A percentile compares a stretch with the other conserved stretches of the same genome.
Evolutionary conservation across 75 land plant genomes (phyloP).

Genomic region (Larix kaempferi): DNA sequence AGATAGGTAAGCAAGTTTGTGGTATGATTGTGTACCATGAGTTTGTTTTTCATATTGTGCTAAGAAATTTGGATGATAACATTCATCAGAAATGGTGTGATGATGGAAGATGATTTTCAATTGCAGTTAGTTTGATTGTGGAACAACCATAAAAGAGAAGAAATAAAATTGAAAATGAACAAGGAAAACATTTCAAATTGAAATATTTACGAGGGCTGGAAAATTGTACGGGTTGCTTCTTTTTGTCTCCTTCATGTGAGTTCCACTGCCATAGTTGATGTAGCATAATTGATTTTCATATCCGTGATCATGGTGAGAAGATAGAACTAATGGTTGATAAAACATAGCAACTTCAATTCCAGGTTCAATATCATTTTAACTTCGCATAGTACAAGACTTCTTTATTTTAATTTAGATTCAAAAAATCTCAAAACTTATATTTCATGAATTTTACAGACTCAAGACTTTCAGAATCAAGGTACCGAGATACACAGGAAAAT

Average conservation of each 20-base stretch:
- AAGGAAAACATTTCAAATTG: background rate
- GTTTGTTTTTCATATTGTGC: background rate
- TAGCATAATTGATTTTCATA: slow-evolving; percentile 19
- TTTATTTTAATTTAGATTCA: background rate
- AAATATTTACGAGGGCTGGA: background rate
- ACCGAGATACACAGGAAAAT: slow-evolving; percentile 41
- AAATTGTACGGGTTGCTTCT: background rate
- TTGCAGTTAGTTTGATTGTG: background rate
- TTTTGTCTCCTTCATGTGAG: background rate
- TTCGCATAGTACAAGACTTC: background rate
- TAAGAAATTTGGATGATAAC: background rate
- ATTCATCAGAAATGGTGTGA: background rate
- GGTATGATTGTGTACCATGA: background rate
- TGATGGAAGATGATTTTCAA: background rate
- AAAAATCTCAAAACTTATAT: background rate
- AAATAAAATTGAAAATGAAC: background rate
- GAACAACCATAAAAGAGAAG: background rate
- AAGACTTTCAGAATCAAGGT: slow-evolving; percentile 39
- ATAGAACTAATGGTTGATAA: slow-evolving; percentile 62
- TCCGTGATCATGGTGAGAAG: slow-evolving; percentile 58
- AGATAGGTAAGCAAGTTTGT: background rate
- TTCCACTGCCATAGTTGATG: background rate
- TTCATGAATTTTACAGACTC: slow-evolving; percentile 25
- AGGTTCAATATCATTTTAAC: slow-evolving; percentile 18
- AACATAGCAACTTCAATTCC: slow-evolving; percentile 49